Conservation (phyloP, 2,329 filamentous ascomycete genomes). For the Pseudocercospora vitis region DNA sequence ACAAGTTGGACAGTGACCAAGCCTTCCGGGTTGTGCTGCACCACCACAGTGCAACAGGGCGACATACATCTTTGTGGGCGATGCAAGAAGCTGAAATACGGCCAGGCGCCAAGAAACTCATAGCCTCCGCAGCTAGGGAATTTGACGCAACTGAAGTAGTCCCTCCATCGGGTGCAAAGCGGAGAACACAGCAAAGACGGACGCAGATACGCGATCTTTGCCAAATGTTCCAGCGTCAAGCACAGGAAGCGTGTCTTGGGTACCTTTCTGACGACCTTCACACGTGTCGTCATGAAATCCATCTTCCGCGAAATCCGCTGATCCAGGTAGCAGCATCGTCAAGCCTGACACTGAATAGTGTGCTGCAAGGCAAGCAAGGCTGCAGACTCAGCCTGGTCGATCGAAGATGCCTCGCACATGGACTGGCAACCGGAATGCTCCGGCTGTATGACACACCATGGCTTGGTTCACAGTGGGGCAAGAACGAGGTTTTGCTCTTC, state of each 20-base stretch:
- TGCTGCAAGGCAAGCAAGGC: not conserved
- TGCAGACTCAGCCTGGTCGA: not conserved
- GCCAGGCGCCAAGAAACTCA: not conserved
- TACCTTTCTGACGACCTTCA: not conserved
- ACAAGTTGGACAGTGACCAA: not conserved
- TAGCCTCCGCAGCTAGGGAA: not conserved
- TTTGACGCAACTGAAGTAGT: not conserved
- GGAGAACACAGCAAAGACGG: not conserved
- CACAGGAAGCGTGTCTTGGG: not conserved
- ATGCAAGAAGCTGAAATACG: not conserved
- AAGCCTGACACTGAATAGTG: not conserved
- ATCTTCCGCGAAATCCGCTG: not conserved
- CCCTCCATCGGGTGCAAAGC: not conserved
- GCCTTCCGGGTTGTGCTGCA: not conserved
- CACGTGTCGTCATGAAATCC: no score
- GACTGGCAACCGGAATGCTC: conserved; percentile 6
- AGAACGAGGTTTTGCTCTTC: conserved; percentile 6
- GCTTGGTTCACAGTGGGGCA: conserved; percentile 9
- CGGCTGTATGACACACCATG: conserved; percentile 8
- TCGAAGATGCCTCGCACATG: not conserved
- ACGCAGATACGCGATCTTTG: not conserved
- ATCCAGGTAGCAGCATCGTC: not conserved
- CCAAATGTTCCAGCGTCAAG: not conserved
- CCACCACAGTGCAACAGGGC: not conserved
- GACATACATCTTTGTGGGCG: not conserved